These are phyloP conservation scores for Eucalyptus paniculata DNA, from an alignment of 345 rosid genomes.

Conservation along the genomic window DNA sequence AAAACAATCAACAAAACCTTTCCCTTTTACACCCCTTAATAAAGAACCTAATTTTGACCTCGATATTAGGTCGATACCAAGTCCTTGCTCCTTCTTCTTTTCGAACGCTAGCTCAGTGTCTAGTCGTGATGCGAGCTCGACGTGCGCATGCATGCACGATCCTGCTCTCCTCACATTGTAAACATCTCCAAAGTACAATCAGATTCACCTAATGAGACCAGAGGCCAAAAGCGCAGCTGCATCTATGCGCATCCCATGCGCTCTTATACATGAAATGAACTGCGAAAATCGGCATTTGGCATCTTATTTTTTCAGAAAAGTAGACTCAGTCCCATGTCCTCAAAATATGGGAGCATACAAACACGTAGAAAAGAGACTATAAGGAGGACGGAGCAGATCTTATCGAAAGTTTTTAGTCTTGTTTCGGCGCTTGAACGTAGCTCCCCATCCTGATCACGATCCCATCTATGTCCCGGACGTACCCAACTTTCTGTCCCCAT, in stretches of 20 bases:
- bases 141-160: background rate
- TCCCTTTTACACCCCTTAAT: background rate
- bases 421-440: slow-evolving; percentile 28
- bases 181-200: background rate
- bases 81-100: background rate
- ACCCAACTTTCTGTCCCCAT: slow-evolving; percentile 89
- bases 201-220: background rate
- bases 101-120: background rate
- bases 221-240: background rate
- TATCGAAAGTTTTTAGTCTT: background rate
- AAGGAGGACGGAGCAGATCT: background rate
- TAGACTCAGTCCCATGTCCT: background rate
- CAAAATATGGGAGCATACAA: background rate
- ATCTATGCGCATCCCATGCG: background rate
- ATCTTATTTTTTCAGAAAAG: background rate
- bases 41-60: background rate
- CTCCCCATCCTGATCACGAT: slow-evolving; percentile 61
- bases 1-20: background rate
- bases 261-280: background rate
- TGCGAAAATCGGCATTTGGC: background rate
- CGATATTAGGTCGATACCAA: background rate
- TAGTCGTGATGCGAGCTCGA: background rate
- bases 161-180: background rate
- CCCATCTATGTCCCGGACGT: slow-evolving; percentile 73
- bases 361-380: background rate